Evolutionary conservation across 345 rosid genomes (phyloP), one percentile per base, ranked within the genome.

Genomic region (Conringia planisiliqua): DNA sequence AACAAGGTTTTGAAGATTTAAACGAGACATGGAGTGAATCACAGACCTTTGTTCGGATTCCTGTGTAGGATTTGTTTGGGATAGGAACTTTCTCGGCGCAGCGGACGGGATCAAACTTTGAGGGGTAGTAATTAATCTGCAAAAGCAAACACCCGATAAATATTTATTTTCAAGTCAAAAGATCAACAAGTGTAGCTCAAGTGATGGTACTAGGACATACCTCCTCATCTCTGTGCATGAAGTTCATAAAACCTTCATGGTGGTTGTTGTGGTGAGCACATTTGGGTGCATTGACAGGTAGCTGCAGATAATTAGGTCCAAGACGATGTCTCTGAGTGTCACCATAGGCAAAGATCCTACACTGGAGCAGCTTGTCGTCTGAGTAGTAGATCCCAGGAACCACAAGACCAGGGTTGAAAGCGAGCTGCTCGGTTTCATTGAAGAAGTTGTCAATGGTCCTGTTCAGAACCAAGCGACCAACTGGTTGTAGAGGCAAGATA

Each of bases 291-390:
- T 95, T 95, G 39, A 77, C 96, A 26, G 99, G 99, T 48, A 95
- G 81, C 78, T 86, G 99, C 71, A 95, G 84, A 78, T 95, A 95
- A 83, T 95, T 95, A 0, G 99, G 99, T 69, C 99, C 99, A 69
- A 95, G 98, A 30, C 99, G 97, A 82, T 95, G 95, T 80, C 83
- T 89, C 81, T 95, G 99, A 55, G 99, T 95, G 81, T 95, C 99
- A 47, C 91, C 43, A 81, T 95, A 95, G 24, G 99, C 86, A 71
- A 95, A 95, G 78, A 92, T 78, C 29, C 99, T 82, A 82, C 91
- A 83, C 87, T 95, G 99, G 51, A 95, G 97, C n/a, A 90, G 62
- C 82, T 95, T 94, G 76, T 94, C 98, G 44, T 94, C 86, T 2
- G 99, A 95, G 78, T 86, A 95, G 70, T 89, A 86, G 59, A 95